Base-by-base conservation (phyloP, 2,329 filamentous ascomycete genomes). In the Pestalotiopsis sp. region DNA sequence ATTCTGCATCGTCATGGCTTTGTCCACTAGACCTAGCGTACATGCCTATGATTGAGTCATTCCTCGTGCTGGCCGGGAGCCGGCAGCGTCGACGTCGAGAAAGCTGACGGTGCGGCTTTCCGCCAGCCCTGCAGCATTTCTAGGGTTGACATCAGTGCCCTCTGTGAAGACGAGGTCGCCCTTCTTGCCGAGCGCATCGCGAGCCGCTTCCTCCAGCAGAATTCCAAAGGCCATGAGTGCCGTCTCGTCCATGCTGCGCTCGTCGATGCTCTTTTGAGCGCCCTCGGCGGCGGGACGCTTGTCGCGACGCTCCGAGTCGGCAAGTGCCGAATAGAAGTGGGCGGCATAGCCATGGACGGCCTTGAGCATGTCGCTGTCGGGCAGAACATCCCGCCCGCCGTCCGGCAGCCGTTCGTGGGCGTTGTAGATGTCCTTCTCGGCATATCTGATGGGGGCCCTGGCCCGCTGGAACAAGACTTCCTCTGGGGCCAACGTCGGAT, bases 141-240 rank as follows among this genome's bases (percentile, higher is more conserved):
- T 23, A n/a, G 67, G 67, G 45, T 71, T 69, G 61, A 74, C 74
- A 61, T 80, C 77, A 31, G 79, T 77, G 4, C 84, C 86, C 77
- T 94, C 92, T 0, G 91, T 89, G 75, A 95, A 92, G 1, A 92
- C 91, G 62, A 94, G 78, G 78, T 94, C 90, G 25, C 92, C 93
- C 13, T 84, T 87, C 67, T 84, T 81, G 4, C 91, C 92, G 23
- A 95, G 80, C 5, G 84, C 78, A 61, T 90, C 87, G 56, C 85
- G 83, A 17, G 87, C 85, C 2, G 88, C 87, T 79, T 95, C 93
- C 79, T 95, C 92, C 57, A 95, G 81, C 68, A 95, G 79, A 63
- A 95, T 89, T 1, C 92, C 92, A 74, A 95, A 84, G 1, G 92
- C 92, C 67, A 95, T 81, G 69, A 95, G 83, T 4, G 92, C 92